Conservation (phyloP, 1,139 yeast species). For the Kodamaea derodonti region DNA sequence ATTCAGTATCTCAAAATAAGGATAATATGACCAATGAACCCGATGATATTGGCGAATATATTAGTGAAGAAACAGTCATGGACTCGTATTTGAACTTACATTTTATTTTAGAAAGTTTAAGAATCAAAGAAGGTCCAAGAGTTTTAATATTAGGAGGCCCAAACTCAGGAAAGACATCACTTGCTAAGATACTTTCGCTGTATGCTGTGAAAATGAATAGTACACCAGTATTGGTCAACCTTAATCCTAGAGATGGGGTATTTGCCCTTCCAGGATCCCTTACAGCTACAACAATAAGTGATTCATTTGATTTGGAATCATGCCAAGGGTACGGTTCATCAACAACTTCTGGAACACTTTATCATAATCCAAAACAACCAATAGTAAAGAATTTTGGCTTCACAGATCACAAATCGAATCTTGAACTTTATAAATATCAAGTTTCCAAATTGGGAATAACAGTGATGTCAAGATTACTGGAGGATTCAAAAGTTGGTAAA, state of each 20-base stretch:
- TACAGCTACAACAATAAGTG: conserved; percentile 81
- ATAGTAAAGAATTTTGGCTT: conserved; percentile 77
- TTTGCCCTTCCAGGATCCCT: conserved; percentile 83
- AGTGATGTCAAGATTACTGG: conserved; percentile 53
- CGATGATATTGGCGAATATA: conserved; percentile 50
- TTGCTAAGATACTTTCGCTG: conserved; percentile 64
- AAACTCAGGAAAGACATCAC: conserved; percentile 73
- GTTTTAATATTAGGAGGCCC: conserved; percentile 72
- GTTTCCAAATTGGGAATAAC: conserved; percentile 57
- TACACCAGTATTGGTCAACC: conserved; percentile 67
- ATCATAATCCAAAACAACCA: conserved; percentile 84
- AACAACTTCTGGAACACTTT: conserved; percentile 82
- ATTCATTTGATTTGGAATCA: conserved; percentile 73
- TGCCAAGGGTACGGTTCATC: conserved; percentile 76
- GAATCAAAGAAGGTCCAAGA: conserved; percentile 49
- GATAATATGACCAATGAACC: conserved; percentile 40
- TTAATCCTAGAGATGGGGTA: conserved; percentile 78
- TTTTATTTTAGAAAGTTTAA: conserved; percentile 65
- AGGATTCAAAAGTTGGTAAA: conserved; percentile 49
- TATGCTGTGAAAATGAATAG: conserved; percentile 74
- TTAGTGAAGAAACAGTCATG: conserved; percentile 71
- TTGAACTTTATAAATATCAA: conserved; percentile 55
- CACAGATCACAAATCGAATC: conserved; percentile 55
- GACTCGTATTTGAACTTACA: conserved; percentile 63
- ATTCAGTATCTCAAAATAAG: conserved; percentile 44